Base-by-base conservation (phyloP, 1,284 basidiomycete genomes). In the Tausonia pullulans region DNA sequence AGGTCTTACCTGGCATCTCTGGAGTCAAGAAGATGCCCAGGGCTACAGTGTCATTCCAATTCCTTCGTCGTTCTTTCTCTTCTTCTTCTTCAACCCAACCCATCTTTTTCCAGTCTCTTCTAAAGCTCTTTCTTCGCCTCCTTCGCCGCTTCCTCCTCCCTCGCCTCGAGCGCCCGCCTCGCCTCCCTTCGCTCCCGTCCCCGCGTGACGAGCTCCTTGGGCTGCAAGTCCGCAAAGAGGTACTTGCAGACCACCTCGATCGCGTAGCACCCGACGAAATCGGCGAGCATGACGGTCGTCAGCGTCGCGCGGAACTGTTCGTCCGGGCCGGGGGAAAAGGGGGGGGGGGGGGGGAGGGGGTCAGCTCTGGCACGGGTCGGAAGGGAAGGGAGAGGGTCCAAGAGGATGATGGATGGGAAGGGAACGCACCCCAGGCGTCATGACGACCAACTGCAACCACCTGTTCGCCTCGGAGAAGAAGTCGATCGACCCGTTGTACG, bases 391-490 rank as follows among this genome's bases (percentile, higher is more conserved):
- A 27, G 43, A 58, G 13, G 39, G 44, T n/a, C 14, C 13, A 68
- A 52, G 49, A 39, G 43, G 63, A 49, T 46, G 10, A 58, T 39
- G n/a, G 58, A 27, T 27, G 14, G 53, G 16, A 61, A 61, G 61
- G 52, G 13, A 40, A 79, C 87, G 71, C 72, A 95, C 91, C 52
- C 78, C 72, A 45, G 75, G 73, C 56, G 84, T 78, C 92, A 99
- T 95, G 75, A 90, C 90, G 41, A 97, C 92, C 51, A 98, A 87
- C 77, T 98, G 95, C 54, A 99, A 81, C 95, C 95, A 98, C 49
- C 88, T 80, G 76, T 96, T 98, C 69, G 98, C 74, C 77, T 98
- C 96, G 1, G 96, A 95, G 73, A 97, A 79, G 70, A 98, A 87
- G 75, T 99, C 92, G 1, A 87, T 90, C 6, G 92, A 84, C 46